These are phyloP conservation scores for Aspergillus olivimuriae DNA, from an alignment of 495 filamentous ascomycete genomes.

Conservation along the genomic window DNA sequence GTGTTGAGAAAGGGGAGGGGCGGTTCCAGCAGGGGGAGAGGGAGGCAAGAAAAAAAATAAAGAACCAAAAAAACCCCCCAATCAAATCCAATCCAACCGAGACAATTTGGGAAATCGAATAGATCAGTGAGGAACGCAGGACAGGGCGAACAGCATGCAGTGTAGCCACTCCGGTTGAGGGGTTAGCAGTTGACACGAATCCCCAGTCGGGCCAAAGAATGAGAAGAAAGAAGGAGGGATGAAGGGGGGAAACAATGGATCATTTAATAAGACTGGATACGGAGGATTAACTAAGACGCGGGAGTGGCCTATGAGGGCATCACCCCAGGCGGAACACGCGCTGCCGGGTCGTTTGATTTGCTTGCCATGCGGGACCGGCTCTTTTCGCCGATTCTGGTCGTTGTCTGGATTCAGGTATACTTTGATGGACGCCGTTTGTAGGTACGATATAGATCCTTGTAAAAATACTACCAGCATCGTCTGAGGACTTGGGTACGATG, in stretches of 20 bases:
- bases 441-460: too few relatives aligned
- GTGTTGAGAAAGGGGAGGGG: neutral
- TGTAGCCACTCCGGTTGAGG: too few relatives aligned
- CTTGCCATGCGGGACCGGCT: neutral
- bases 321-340: conserved; percentile 38
- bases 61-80: neutral
- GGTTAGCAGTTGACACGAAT: too few relatives aligned
- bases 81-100: too few relatives aligned
- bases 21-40: neutral
- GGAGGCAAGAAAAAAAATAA: neutral
- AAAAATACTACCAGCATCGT: too few relatives aligned
- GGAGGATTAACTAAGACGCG: neutral
- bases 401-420: neutral
- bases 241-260: conserved; percentile 5
- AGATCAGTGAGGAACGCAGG: too few relatives aligned
- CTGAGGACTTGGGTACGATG: too few relatives aligned
- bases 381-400: neutral
- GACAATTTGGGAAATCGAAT: too few relatives aligned
- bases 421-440: too few relatives aligned
- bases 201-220: too few relatives aligned
- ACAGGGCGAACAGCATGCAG: too few relatives aligned
- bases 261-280: neutral
- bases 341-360: conserved; percentile 18
- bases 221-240: neutral
- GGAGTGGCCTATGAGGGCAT: conserved; percentile 14